Conservation (phyloP, 2,329 filamentous ascomycete genomes). For the Drechslerella stenobrocha region DNA sequence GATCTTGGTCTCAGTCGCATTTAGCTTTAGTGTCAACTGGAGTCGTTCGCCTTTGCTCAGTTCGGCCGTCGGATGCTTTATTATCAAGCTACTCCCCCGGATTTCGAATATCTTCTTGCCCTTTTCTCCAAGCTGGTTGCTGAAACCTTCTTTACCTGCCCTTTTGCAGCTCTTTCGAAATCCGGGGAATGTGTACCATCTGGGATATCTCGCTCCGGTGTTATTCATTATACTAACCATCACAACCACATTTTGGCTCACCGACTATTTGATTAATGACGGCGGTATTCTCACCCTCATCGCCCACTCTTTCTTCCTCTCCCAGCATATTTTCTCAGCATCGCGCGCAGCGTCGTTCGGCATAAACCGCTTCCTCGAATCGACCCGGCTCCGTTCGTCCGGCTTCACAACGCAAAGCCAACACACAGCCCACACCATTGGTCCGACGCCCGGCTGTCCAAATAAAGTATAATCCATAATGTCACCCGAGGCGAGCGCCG, state of each 20-base stretch:
- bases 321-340: too few relatives aligned
- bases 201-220: slow-evolving; percentile 47
- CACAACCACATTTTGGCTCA: neutral
- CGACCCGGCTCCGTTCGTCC: slow-evolving; percentile 32
- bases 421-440: neutral
- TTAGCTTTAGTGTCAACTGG: slow-evolving; percentile 22
- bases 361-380: too few relatives aligned
- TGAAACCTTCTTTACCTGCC: slow-evolving; percentile 27
- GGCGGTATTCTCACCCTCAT: slow-evolving; percentile 13
- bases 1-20: slow-evolving; percentile 39
- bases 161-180: slow-evolving; percentile 24
- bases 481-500: slow-evolving; percentile 12
- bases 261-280: slow-evolving; percentile 13
- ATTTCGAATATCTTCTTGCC: slow-evolving; percentile 39
- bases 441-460: slow-evolving; percentile 1
- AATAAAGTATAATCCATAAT: slow-evolving; percentile 11
- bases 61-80: slow-evolving; percentile 33
- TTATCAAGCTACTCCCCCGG: slow-evolving; percentile 47
- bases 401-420: slow-evolving; percentile 22
- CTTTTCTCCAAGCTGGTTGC: slow-evolving; percentile 22
- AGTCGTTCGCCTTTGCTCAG: neutral
- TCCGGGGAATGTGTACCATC: slow-evolving; percentile 47
- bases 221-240: slow-evolving; percentile 46
- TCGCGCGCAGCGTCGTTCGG: too few relatives aligned
- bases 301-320: too few relatives aligned